phyloP scores from a whole-genome alignment of 805 yeast species.

The Clavispora phyllophila region DNA sequence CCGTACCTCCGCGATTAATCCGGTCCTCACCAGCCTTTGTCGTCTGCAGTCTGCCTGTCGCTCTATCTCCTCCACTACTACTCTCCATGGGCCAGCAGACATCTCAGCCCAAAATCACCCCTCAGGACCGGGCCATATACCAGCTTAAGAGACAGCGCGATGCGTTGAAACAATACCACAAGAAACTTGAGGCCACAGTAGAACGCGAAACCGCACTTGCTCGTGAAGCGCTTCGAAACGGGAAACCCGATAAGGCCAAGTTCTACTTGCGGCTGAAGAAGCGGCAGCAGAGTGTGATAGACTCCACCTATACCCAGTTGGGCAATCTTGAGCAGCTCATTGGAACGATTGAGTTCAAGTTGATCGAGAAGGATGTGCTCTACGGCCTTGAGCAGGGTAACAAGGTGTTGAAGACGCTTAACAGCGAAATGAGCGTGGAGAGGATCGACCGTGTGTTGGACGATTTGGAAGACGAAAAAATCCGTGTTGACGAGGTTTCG shows the following conservation, averaged over 20 bases:
- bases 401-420: slow-evolving; percentile 65
- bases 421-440: slow-evolving; percentile 71
- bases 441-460: slow-evolving; percentile 80
- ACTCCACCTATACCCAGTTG: slow-evolving; percentile 70
- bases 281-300: slow-evolving; percentile 71
- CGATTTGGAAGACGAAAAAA: slow-evolving; percentile 74
- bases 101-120: slow-evolving; percentile 61
- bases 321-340: slow-evolving; percentile 76
- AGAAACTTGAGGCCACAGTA: slow-evolving; percentile 52
- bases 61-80: neutral
- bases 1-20: neutral
- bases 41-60: neutral
- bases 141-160: slow-evolving; percentile 88
- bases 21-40: neutral
- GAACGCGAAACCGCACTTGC: slow-evolving; percentile 61
- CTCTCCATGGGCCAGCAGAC: slow-evolving; percentile 38
- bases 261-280: slow-evolving; percentile 71
- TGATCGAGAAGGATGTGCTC: slow-evolving; percentile 80
- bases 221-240: slow-evolving; percentile 44
- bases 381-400: slow-evolving; percentile 81
- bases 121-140: slow-evolving; percentile 80
- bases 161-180: slow-evolving; percentile 68
- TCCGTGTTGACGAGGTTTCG: slow-evolving; percentile 71
- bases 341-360: slow-evolving; percentile 78
- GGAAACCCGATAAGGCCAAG: slow-evolving; percentile 58